These are phyloP conservation scores for Aureobasidium musti DNA, from an alignment of 2,329 filamentous ascomycete species.

Conservation along the genomic window DNA sequence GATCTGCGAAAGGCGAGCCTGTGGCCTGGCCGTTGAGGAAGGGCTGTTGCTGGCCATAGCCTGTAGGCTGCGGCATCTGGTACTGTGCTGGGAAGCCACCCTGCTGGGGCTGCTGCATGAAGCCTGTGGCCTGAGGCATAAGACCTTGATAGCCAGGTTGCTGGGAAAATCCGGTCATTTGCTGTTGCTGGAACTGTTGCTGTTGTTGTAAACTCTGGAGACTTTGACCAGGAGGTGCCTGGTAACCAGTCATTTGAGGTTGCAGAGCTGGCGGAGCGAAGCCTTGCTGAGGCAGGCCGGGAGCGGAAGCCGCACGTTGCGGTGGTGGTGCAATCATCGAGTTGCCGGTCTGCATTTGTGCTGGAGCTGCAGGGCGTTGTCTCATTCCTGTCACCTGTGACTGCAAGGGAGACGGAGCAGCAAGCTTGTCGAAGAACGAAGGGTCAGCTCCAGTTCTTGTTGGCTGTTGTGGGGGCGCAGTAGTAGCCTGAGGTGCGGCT, in stretches of 20 bases:
- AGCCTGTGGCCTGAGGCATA: slow-evolving; percentile 46
- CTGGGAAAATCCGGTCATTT: slow-evolving; percentile 46
- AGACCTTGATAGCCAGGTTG: slow-evolving; percentile 43
- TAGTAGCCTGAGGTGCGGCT: slow-evolving; percentile 43
- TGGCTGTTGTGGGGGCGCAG: slow-evolving; percentile 47
- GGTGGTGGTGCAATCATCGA: slow-evolving; percentile 76
- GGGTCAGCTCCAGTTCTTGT: slow-evolving; percentile 44
- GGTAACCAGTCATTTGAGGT: slow-evolving; percentile 78
- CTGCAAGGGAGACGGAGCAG: slow-evolving; percentile 39
- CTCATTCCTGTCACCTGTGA: slow-evolving; percentile 44
- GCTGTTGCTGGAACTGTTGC: slow-evolving; percentile 40
- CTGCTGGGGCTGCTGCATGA: slow-evolving; percentile 50
- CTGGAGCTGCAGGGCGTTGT: slow-evolving; percentile 30
- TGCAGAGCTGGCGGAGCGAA: slow-evolving; percentile 76
- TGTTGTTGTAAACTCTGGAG: slow-evolving; percentile 63
- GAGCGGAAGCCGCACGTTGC: slow-evolving; percentile 80
- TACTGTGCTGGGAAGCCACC: slow-evolving; percentile 34
- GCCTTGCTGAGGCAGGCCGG: slow-evolving; percentile 62
- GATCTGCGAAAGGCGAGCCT: slow-evolving; percentile 58
- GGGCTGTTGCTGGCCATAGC: slow-evolving; percentile 51
- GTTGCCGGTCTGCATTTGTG: slow-evolving; percentile 42
- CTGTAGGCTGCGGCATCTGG: slow-evolving; percentile 42
- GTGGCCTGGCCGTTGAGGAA: slow-evolving; percentile 52
- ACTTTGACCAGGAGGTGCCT: slow-evolving; percentile 69
- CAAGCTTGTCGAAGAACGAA: slow-evolving; percentile 55